These are phyloP conservation scores for Rhodotorula taiwanensis DNA, from an alignment of 768 basidiomycete genomes.

Conservation along the genomic window DNA sequence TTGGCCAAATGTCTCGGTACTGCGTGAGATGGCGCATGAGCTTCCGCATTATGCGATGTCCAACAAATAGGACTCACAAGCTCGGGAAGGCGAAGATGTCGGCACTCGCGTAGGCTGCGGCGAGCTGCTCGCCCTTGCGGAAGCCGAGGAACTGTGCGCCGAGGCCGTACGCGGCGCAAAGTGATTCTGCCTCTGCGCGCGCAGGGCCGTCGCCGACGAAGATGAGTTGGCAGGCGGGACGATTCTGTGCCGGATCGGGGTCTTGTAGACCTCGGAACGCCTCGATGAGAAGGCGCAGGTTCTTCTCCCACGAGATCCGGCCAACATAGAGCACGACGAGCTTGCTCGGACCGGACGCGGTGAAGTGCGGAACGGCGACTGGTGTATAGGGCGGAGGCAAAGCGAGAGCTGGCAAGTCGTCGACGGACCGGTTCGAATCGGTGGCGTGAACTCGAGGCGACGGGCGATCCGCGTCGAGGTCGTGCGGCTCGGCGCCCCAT, in stretches of 20 bases:
- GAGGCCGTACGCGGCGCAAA: slow-evolving; percentile 42
- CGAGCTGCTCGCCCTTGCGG: slow-evolving; percentile 45
- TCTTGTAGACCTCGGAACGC: slow-evolving; percentile 43
- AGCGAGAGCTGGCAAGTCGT: slow-evolving; percentile 20
- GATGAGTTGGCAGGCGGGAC: slow-evolving; percentile 42
- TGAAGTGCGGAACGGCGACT: background rate
- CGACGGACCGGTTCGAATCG: background rate
- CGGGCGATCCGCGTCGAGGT: slow-evolving; percentile 18
- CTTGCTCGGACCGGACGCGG: slow-evolving; percentile 2
- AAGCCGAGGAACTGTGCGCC: slow-evolving; percentile 48
- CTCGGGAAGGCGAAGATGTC: slow-evolving; percentile 50
- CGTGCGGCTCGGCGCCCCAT: slow-evolving; percentile 41
- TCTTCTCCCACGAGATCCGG: slow-evolving; percentile 50
- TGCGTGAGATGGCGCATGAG: slow-evolving; percentile 4
- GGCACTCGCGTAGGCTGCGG: slow-evolving; percentile 48
- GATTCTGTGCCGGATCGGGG: background rate
- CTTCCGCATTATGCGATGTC: background rate
- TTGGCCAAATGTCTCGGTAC: slow-evolving; percentile 47
- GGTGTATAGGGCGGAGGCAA: slow-evolving; percentile 18
- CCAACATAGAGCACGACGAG: slow-evolving; percentile 47
- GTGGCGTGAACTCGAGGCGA: slow-evolving; percentile 14
- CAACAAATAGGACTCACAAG: slow-evolving; percentile 38
- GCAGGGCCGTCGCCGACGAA: slow-evolving; percentile 50
- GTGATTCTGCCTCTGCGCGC: slow-evolving; percentile 42
- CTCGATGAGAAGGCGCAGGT: slow-evolving; percentile 48